Conservation (phyloP, 1,284 basidiomycete species). For the Ceratobasidium sp. region DNA sequence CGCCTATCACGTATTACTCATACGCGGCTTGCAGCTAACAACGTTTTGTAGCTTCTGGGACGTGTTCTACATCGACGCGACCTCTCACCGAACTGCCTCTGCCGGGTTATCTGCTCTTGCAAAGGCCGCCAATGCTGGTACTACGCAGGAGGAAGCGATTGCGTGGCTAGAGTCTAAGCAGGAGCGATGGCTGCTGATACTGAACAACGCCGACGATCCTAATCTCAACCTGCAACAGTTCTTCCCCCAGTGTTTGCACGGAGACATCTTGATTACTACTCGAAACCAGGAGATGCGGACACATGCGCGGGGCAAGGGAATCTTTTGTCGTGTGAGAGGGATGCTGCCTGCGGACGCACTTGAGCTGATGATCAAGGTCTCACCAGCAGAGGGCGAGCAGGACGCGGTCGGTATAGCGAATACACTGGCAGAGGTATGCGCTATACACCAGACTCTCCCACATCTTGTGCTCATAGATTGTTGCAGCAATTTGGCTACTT, state of each 20-base stretch:
- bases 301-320: not conserved
- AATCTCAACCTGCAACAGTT: not conserved
- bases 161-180: conserved; percentile 13
- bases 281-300: conserved; percentile 3
- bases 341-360: not conserved
- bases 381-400: not conserved
- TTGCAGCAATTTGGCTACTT: too few species aligned
- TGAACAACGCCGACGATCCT: conserved; percentile 1
- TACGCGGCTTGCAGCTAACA: not conserved
- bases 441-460: too few species aligned
- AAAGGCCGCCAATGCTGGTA: not conserved
- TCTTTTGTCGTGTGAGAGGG: not conserved
- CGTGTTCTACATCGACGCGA: conserved; percentile 27
- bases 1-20: not conserved
- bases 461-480: too few species aligned
- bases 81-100: not conserved
- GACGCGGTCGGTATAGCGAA: too few species aligned
- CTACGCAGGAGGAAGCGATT: conserved; percentile 4
- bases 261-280: conserved; percentile 30
- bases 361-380: not conserved
- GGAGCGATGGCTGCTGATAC: conserved; percentile 18
- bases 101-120: not conserved
- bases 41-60: not conserved
- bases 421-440: too few species aligned
- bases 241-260: conserved; percentile 8